phyloP scores from a whole-genome alignment of 352 stramenopile genomes.

The Peronospora farinosa region DNA sequence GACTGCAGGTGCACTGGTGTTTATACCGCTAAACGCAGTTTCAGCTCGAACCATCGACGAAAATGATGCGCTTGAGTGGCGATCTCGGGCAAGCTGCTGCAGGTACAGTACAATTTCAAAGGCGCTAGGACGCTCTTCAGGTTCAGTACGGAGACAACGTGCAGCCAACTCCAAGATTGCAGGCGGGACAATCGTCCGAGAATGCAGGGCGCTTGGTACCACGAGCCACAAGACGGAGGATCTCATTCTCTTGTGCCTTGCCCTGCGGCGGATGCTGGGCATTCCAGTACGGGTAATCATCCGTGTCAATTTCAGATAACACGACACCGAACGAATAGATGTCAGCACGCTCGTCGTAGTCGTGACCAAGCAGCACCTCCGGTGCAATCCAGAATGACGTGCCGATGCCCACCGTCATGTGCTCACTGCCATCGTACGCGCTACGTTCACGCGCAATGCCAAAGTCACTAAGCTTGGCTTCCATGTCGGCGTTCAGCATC shows the following conservation, averaged over 20 bases:
- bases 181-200: conserved; percentile 39
- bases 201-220: conserved; percentile 46
- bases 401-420: conserved; percentile 60
- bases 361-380: conserved; percentile 43
- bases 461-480: conserved; percentile 74
- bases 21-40: conserved; percentile 22
- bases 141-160: conserved; percentile 46
- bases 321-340: conserved; percentile 52
- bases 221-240: conserved; percentile 50
- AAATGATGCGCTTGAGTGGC: conserved; percentile 13
- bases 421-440: conserved; percentile 42
- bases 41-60: conserved; percentile 14
- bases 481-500: conserved; percentile 38
- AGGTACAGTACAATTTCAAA: conserved; percentile 48
- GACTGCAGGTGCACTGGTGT: conserved; percentile 13
- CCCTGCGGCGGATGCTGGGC: conserved; percentile 32
- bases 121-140: conserved; percentile 45
- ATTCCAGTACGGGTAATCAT: conserved; percentile 63
- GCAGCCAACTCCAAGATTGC: conserved; percentile 45
- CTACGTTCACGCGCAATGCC: conserved; percentile 47
- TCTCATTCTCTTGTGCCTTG: conserved; percentile 50
- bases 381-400: conserved; percentile 68
- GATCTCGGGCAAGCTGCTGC: conserved; percentile 34
- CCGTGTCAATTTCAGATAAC: conserved; percentile 52
- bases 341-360: conserved; percentile 46